A percentile compares a stretch with the other conserved stretches of the same genome.
These are phyloP conservation scores for Argentina anserina DNA, from an alignment of 306 rosid genomes.

Conservation along the genomic window DNA sequence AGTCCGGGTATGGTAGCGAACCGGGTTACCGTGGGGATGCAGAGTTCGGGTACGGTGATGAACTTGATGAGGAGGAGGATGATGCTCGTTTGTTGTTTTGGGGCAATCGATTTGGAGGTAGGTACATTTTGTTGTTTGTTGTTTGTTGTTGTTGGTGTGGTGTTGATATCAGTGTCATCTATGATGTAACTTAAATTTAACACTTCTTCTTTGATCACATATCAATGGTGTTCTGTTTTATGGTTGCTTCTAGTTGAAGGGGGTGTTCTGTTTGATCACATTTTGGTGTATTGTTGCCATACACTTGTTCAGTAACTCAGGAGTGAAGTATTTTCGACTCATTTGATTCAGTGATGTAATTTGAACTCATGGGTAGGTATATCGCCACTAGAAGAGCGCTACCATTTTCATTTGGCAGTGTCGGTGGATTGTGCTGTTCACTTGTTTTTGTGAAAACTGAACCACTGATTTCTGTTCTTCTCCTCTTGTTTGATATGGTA, in stretches of 20 bases:
- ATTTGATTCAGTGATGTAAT: too few relatives aligned
- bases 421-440: background rate
- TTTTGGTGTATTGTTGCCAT: too few relatives aligned
- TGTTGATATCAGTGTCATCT: background rate
- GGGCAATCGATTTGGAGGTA: slow-evolving; percentile 74
- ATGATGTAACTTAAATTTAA: background rate
- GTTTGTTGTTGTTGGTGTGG: background rate
- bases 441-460: background rate
- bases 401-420: background rate
- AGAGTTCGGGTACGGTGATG: slow-evolving; percentile 94
- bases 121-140: too few relatives aligned
- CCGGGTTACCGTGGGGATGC: slow-evolving; percentile 99
- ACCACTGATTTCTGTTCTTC: background rate
- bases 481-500: background rate
- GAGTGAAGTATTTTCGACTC: too few relatives aligned
- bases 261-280: background rate
- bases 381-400: background rate
- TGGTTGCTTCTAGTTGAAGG: background rate
- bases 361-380: too few relatives aligned
- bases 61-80: slow-evolving; percentile 93
- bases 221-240: background rate
- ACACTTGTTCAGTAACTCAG: too few relatives aligned
- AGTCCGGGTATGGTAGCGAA: slow-evolving; percentile 96
- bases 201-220: background rate
- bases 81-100: slow-evolving; percentile 70